Evolutionary conservation across 495 filamentous ascomycete species (phyloP), one percentile per base, ranked within the genome.

Genomic region (Terfezia claveryi): DNA sequence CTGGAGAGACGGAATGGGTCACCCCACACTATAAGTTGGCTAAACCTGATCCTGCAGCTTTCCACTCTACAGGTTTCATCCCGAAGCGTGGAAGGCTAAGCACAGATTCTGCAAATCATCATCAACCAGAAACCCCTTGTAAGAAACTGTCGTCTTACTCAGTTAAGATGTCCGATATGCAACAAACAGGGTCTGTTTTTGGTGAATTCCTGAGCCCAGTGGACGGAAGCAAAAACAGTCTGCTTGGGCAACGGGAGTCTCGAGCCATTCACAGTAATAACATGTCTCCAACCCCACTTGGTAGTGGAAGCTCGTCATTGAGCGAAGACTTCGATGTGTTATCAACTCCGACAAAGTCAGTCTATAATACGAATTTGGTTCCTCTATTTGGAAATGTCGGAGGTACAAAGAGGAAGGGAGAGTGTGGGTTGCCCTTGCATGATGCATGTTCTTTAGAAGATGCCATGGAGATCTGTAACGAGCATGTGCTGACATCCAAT

Each of bases 31-130:
- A 83, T 64, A 88, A 85, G 65, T 73, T 79, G 7, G 84, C 81
- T 11, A 92, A 82, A 65, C 89, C 89, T 37, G 71, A 83, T 9
- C 83, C 85, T 37, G 80, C 81, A 17, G 89, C 87, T 10, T 95
- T 95, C 68, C 83, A 83, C 74, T 95, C 91, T 0, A 95, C 91
- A 6, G 91, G 91, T 36, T 70, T 98, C 49, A 82, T 96, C 37
- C 94, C 91, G 6, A 96, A 96, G 70, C 78, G 63, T n/a, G 63
- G 63, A 8, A 57, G 63, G 10, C 74, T 76, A 64, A 46, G 41
- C 41, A 20, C 12, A 20, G 77, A 76, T 56, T 72, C 73, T 44
- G 73, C 78, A 55, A 69, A 72, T 49, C 71, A 76, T 11, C 69
- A 71, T 36, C 70, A 71, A 51, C 91, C 92, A 0, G 91, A 96